phyloP scores from a whole-genome alignment of 148 eudicot species.

The Nepenthes mirabilis region DNA sequence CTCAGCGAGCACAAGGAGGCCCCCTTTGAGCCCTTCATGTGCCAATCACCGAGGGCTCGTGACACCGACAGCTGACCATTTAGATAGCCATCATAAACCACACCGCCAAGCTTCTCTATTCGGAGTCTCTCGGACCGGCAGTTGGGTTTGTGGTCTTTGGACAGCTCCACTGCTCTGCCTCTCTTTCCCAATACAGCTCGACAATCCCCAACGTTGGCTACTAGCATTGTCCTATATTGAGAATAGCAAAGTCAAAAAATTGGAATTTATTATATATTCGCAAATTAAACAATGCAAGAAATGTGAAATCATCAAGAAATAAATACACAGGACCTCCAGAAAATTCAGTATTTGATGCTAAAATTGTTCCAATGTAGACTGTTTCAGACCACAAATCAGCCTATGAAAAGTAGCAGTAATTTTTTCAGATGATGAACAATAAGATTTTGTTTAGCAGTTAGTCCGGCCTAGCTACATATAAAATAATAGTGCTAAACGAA shows the following conservation, averaged over 20 bases:
- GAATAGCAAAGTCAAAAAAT: neutral
- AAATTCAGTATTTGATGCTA: neutral
- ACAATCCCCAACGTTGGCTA: slow-evolving; percentile 53
- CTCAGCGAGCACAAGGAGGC: slow-evolving; percentile 28
- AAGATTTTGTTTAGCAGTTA: too few species aligned
- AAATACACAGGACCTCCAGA: neutral
- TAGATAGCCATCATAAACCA: slow-evolving; percentile 47
- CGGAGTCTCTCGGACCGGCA: slow-evolving; percentile 39
- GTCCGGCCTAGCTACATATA: too few species aligned
- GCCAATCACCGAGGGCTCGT: slow-evolving; percentile 58
- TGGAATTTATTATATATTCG: neutral
- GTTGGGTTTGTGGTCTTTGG: slow-evolving; percentile 61
- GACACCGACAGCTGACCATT: slow-evolving; percentile 54
- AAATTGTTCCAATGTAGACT: neutral
- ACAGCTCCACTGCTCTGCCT: slow-evolving; percentile 50
- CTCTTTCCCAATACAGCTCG: slow-evolving; percentile 52
- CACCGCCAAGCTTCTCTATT: slow-evolving; percentile 48
- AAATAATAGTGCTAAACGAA: too few species aligned
- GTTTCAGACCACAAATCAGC: too few species aligned
- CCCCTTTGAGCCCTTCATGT: slow-evolving; percentile 49
- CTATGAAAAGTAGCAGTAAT: too few species aligned
- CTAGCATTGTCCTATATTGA: slow-evolving; percentile 30
- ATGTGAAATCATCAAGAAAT: too few species aligned
- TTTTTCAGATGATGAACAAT: too few species aligned
- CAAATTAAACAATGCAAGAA: too few species aligned